Percentiles rank a stretch among this genome's conserved stretches.
These are phyloP conservation scores for Rhodotorula sp. DNA, from an alignment of 1,284 basidiomycete species.

Conservation along the genomic window DNA sequence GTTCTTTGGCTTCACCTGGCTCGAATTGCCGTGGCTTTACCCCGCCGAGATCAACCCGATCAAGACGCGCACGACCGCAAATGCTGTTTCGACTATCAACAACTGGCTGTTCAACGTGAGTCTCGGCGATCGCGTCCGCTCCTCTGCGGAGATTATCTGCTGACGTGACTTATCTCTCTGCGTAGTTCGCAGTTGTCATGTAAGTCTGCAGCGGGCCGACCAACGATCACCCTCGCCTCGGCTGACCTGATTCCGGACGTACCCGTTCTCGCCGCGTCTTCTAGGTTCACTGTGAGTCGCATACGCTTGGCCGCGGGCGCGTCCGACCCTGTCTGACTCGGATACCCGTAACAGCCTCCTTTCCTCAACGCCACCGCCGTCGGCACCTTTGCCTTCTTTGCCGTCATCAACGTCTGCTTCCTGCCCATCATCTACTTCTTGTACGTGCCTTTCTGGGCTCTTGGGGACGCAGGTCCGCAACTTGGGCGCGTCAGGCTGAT, in stretches of 20 bases:
- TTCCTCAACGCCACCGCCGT: slow-evolving; percentile 35
- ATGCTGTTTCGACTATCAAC: slow-evolving; percentile 57
- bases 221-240: too few relatives aligned
- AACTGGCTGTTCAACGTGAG: slow-evolving; percentile 45
- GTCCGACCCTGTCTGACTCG: too few relatives aligned
- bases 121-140: background rate
- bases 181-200: slow-evolving; percentile 33
- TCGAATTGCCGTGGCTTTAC: slow-evolving; percentile 44
- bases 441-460: background rate
- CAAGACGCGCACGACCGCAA: slow-evolving; percentile 56
- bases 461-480: too few relatives aligned
- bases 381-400: slow-evolving; percentile 42
- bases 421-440: slow-evolving; percentile 36
- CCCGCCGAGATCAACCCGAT: slow-evolving; percentile 59
- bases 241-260: too few relatives aligned
- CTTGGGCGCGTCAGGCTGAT: too few relatives aligned
- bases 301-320: too few relatives aligned
- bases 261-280: too few relatives aligned
- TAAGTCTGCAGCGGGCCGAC: background rate
- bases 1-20: slow-evolving; percentile 55
- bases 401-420: slow-evolving; percentile 33
- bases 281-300: too few relatives aligned
- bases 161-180: background rate
- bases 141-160: too few relatives aligned
- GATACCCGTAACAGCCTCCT: slow-evolving; percentile 23